Conservation (phyloP, 2,329 filamentous ascomycete species). For the Didymella sp. region DNA sequence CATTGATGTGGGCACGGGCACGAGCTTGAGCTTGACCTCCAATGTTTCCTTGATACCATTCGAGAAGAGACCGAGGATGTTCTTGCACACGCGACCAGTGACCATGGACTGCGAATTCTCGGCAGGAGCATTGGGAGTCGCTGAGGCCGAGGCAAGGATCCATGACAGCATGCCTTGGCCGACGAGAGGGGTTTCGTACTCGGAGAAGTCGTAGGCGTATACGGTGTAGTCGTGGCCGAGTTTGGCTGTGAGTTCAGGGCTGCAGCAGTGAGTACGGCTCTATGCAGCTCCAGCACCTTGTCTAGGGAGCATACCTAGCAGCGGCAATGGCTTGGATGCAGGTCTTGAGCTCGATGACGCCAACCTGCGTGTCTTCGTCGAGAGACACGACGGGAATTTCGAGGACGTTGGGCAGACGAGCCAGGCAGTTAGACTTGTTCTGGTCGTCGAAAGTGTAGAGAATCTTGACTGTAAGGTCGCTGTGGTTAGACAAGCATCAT, state of each 20-base stretch:
- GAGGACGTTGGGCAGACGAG: constrained; percentile 80
- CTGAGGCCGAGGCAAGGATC: constrained; percentile 69
- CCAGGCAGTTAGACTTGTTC: constrained; percentile 86
- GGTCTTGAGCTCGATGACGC: constrained; percentile 83
- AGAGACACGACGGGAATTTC: constrained; percentile 80
- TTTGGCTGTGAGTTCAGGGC: constrained; percentile 83
- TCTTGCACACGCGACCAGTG: constrained; percentile 89
- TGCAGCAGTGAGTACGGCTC: constrained; percentile 55
- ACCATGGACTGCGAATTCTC: constrained; percentile 74
- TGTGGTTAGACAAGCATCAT: constrained; percentile 27
- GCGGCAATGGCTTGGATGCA: constrained; percentile 83
- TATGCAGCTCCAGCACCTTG: constrained; percentile 13
- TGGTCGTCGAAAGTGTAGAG: constrained; percentile 95
- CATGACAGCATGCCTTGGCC: constrained; percentile 95
- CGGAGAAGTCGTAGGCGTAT: constrained; percentile 95
- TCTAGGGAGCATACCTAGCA: constrained; percentile 58
- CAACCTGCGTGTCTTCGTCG: constrained; percentile 81
- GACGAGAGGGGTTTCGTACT: constrained; percentile 89
- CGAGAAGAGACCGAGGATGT: constrained; percentile 81
- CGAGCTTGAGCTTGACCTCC: constrained; percentile 89
- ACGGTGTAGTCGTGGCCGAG: constrained; percentile 87
- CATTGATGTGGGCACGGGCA: constrained; percentile 72
- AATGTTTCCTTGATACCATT: constrained; percentile 85
- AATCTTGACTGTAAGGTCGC: constrained; percentile 77
- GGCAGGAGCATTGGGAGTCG: constrained; percentile 61